phyloP scores from a whole-genome alignment of 1,139 yeast genomes.

The Arxiozyma bovina region DNA sequence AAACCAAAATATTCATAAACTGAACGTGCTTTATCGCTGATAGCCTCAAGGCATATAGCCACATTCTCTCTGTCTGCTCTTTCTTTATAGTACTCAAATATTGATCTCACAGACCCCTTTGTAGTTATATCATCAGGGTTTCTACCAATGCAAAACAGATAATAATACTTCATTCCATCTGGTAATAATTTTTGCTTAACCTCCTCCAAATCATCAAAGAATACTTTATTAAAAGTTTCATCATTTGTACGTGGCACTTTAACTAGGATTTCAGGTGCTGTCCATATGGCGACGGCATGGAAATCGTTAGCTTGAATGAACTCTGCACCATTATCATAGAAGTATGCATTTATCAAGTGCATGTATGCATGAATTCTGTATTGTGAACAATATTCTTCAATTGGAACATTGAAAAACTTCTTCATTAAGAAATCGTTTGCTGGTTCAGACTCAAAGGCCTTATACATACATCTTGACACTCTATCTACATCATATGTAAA shows the following conservation, averaged over 20 bases:
- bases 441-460: constrained; percentile 23
- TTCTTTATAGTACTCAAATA: constrained; percentile 25
- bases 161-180: constrained; percentile 22
- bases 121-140: constrained; percentile 20
- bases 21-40: constrained; percentile 28
- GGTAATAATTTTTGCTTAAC: constrained; percentile 21
- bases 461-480: constrained; percentile 21
- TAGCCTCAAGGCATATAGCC: constrained; percentile 32
- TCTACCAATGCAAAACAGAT: constrained; percentile 29
- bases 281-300: constrained; percentile 29
- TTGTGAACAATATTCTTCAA: constrained; percentile 17
- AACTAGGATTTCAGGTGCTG: constrained; percentile 21
- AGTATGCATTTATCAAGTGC: constrained; percentile 18
- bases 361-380: constrained; percentile 20
- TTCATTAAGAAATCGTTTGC: constrained; percentile 25
- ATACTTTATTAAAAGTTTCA: constrained; percentile 23
- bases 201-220: constrained; percentile 19
- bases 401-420: constrained; percentile 24
- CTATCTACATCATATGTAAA: constrained; percentile 17
- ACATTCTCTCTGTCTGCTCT: constrained; percentile 28
- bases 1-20: constrained; percentile 33
- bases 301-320: constrained; percentile 26
- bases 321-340: constrained; percentile 27
- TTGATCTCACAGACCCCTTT: constrained; percentile 29
- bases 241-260: constrained; percentile 24